Evolutionary conservation across 352 stramenopile species (phyloP), one percentile per base, ranked within the genome.

Genomic region (Phytophthora pisi): DNA sequence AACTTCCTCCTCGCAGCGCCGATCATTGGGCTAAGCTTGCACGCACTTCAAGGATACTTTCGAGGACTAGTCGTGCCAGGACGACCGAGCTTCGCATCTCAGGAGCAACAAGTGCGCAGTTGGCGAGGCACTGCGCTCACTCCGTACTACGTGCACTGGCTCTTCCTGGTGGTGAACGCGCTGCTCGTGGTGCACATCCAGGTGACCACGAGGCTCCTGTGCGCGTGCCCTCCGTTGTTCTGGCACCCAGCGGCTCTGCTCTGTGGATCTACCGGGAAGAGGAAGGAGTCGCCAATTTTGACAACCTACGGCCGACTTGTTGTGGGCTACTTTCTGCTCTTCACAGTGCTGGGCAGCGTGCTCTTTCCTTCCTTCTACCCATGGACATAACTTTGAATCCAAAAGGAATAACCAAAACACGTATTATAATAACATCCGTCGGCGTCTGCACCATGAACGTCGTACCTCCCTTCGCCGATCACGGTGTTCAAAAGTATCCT

Each of bases 1-100:
- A 98, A 98, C 66, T 98, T 98, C 63, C 28, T 98, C 2, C 81
- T 98, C 20, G 96, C 96, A 13, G 50, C 79, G 23, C 96, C 96
- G 1, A 86, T 98, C 28, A 51, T 98, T 16, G n/a, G 66, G 2
- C 68, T 98, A 15, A 91, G 85, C 55, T 61, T 70, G 16, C 70
- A 81, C 42, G 81, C 79, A 23, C 77, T 92, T 28, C 50, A 70
- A 13, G 53, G 58, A 8, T 98, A 84, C 60, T 82, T 89, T 38
- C 63, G 59, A n/a, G 59, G 72, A 15, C 59, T 2, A 43, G 49
- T 64, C 50, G 56, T 67, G 15, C 67, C 72, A 51, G 64, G 67
- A 42, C 36, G 57, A 50, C 7, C 40, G 34, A 40, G 34, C 34
- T 40, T 40, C 34, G 34, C 10, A 40, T 15, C 34, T 4, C 31